These are phyloP conservation scores for Emericellopsis cladophorae DNA, from an alignment of 2,329 filamentous ascomycete genomes.

Conservation along the genomic window DNA sequence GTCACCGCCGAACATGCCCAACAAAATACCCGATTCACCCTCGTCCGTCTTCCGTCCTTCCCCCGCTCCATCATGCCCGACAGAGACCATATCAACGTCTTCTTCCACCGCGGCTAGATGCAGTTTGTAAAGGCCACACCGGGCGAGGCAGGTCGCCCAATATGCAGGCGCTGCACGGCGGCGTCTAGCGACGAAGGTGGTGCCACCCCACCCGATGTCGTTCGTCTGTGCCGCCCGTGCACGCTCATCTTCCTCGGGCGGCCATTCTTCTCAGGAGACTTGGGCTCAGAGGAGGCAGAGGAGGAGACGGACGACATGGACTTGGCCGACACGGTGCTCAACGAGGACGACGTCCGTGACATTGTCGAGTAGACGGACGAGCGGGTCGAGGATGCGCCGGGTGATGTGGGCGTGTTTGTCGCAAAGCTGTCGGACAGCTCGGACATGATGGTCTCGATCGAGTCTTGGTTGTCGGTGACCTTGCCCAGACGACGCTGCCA, in stretches of 20 bases:
- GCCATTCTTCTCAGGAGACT: conserved; percentile 9
- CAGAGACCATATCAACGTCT: too few relatives aligned
- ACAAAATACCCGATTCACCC: too few relatives aligned
- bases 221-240: conserved; percentile 11
- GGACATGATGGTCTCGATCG: conserved; percentile 14
- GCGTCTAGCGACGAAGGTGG: conserved; percentile 7
- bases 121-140: conserved; percentile 14
- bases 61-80: too few relatives aligned
- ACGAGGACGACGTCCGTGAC: conserved; percentile 13
- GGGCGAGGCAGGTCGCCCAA: conserved; percentile 13
- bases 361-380: conserved; percentile 10
- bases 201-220: conserved; percentile 8
- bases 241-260: conserved; percentile 16
- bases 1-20: too few relatives aligned
- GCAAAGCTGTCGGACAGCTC: conserved; percentile 10
- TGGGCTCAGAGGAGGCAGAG: conserved; percentile 4
- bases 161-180: conserved; percentile 13
- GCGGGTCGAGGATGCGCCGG: conserved; percentile 6
- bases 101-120: too few relatives aligned
- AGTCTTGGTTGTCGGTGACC: conserved; percentile 9
- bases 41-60: too few relatives aligned
- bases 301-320: conserved; percentile 7
- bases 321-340: conserved; percentile 9
- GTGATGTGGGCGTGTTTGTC: neutral
- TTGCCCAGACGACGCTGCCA: conserved; percentile 14